phyloP scores from a whole-genome alignment of 495 filamentous ascomycete species.

The Tuber indicum region DNA sequence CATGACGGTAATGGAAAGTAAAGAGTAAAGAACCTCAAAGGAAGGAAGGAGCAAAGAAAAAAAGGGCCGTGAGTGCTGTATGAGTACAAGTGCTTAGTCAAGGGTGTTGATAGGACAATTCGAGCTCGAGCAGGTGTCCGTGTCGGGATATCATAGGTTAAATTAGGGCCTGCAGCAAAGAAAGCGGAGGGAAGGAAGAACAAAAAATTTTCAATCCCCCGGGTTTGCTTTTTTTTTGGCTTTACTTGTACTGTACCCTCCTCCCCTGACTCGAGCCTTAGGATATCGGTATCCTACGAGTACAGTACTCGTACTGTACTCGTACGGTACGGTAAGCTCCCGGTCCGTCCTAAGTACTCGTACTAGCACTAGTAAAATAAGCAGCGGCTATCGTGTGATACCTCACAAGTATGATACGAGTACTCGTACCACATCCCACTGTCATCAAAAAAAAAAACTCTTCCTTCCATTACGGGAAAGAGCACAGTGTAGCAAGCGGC shows the following conservation, averaged over 20 bases:
- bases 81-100: neutral
- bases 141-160: neutral
- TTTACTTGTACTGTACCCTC: neutral
- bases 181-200: neutral
- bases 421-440: neutral
- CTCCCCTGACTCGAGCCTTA: too few relatives aligned
- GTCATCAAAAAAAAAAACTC: too few relatives aligned
- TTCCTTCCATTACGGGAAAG: neutral
- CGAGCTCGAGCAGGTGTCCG: neutral
- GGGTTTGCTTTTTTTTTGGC: neutral
- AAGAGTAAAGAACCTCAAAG: neutral
- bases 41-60: neutral
- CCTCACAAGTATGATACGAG: too few relatives aligned
- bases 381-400: slow-evolving; percentile 2
- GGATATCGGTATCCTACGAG: too few relatives aligned
- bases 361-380: neutral
- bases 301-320: too few relatives aligned
- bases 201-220: neutral
- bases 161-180: neutral
- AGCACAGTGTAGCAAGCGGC: neutral
- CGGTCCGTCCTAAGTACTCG: too few relatives aligned
- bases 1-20: neutral
- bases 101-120: neutral
- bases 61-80: neutral
- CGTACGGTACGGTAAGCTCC: neutral